Evolutionary conservation across 768 basidiomycete genomes (phyloP).

Genomic region (Hygrophorus pudorinus): DNA sequence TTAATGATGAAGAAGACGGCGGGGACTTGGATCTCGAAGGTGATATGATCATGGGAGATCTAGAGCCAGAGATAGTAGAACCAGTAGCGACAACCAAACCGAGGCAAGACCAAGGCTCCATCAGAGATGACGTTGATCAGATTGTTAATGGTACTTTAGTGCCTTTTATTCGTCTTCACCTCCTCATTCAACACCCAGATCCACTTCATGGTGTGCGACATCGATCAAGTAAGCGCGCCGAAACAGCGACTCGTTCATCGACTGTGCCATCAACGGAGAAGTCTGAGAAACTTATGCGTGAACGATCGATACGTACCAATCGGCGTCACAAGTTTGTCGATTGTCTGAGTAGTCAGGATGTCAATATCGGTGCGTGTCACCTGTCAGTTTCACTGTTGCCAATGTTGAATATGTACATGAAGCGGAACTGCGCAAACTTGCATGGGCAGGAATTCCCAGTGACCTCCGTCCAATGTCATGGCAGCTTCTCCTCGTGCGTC

Average conservation of each 20-base stretch:
- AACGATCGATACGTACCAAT: conserved; percentile 70
- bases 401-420: conserved; percentile 6
- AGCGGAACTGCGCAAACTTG: conserved; percentile 83
- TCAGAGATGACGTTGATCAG: conserved; percentile 63
- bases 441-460: conserved; percentile 89
- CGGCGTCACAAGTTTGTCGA: conserved; percentile 75
- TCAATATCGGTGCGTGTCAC: conserved; percentile 62
- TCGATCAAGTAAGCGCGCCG: conserved; percentile 27
- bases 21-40: conserved; percentile 61
- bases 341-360: conserved; percentile 64
- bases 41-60: conserved; percentile 69
- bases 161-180: conserved; percentile 17
- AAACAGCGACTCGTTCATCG: conserved; percentile 15
- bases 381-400: neutral
- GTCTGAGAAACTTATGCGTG: conserved; percentile 55
- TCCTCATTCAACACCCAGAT: conserved; percentile 30
- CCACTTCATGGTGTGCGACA: conserved; percentile 45
- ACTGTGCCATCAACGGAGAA: conserved; percentile 24
- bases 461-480: conserved; percentile 88
- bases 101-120: conserved; percentile 33
- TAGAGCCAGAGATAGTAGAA: conserved; percentile 44
- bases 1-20: conserved; percentile 17
- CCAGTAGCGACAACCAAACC: conserved; percentile 24
- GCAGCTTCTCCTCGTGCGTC: conserved; percentile 83
- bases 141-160: conserved; percentile 59